Conservation (phyloP, 2,329 filamentous ascomycete genomes). For the Macrophomina tecta region DNA sequence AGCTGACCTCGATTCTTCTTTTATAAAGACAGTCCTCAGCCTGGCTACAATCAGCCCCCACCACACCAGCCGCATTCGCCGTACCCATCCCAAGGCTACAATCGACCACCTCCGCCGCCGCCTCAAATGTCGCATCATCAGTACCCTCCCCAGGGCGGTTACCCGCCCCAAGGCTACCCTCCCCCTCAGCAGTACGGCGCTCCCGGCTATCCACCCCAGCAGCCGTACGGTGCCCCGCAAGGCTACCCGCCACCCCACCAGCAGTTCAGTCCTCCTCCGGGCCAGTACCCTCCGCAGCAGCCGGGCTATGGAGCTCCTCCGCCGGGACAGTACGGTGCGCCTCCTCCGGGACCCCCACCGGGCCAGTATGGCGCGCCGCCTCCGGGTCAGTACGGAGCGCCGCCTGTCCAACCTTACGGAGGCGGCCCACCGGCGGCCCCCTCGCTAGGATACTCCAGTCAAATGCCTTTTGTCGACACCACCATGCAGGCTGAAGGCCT, state of each 20-base stretch:
- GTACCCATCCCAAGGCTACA: conserved; percentile 34
- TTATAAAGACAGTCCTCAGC: conserved; percentile 28
- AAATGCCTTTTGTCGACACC: conserved; percentile 69
- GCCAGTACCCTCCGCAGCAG: conserved; percentile 40
- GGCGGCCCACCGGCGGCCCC: conserved; percentile 62
- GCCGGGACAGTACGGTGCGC: conserved; percentile 45
- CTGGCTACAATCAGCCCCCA: conserved; percentile 27
- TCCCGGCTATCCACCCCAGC: conserved; percentile 14
- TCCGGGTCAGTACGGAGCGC: conserved; percentile 45
- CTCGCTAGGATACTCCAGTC: conserved; percentile 76
- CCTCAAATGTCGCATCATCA: conserved; percentile 36
- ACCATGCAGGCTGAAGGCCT: conserved; percentile 72
- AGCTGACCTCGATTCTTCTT: conserved; percentile 27
- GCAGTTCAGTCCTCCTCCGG: conserved; percentile 31
- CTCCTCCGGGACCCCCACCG: conserved; percentile 33
- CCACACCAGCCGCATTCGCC: conserved; percentile 34
- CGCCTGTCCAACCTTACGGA: conserved; percentile 38
- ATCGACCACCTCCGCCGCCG: conserved; percentile 26
- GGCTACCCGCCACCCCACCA: conserved; percentile 32
- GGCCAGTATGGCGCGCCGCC: conserved; percentile 37
- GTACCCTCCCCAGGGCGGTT: conserved; percentile 39
- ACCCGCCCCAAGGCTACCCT: conserved; percentile 35
- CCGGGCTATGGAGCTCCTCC: conserved; percentile 42
- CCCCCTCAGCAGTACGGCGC: conserved; percentile 37
- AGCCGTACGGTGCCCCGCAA: conserved; percentile 32